Percentiles rank a stretch among this genome's conserved stretches.
Evolutionary conservation across 2,329 filamentous ascomycete species (phyloP).

Genomic region (Orbilia quercus): DNA sequence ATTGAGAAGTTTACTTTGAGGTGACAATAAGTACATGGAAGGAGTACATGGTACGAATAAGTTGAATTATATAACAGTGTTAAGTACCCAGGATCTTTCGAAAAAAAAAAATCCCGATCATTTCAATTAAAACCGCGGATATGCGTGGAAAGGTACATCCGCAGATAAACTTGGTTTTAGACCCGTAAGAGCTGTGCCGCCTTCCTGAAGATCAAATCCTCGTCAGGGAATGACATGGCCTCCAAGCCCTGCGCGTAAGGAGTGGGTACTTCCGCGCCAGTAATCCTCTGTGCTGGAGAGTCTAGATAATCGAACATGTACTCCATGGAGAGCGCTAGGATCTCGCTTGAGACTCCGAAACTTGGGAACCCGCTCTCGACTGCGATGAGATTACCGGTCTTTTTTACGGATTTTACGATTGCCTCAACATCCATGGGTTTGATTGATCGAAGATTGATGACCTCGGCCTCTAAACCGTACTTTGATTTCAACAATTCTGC

Average conservation of each 20-base stretch:
- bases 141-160: too few relatives aligned
- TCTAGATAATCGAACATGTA: constrained; percentile 98
- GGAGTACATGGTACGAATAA: too few relatives aligned
- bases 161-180: constrained; percentile 65
- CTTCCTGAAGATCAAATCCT: constrained; percentile 86
- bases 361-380: constrained; percentile 97
- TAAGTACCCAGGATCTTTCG: too few relatives aligned
- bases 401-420: constrained; percentile 98
- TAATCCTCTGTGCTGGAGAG: constrained; percentile 90
- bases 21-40: too few relatives aligned
- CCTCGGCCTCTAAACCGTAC: constrained; percentile 94
- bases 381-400: constrained; percentile 89
- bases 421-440: constrained; percentile 96
- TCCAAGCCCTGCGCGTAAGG: constrained; percentile 85
- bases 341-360: constrained; percentile 91
- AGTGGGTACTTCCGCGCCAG: constrained; percentile 95
- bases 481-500: constrained; percentile 94
- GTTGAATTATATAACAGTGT: too few relatives aligned
- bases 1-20: too few relatives aligned
- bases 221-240: constrained; percentile 93
- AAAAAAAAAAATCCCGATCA: too few relatives aligned
- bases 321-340: constrained; percentile 94
- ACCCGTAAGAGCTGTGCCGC: constrained; percentile 87
- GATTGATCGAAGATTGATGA: constrained; percentile 96
- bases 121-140: too few relatives aligned